These are phyloP conservation scores for Picochlorum sp. DNA, from an alignment of 139 green algal species.

Conservation along the genomic window DNA sequence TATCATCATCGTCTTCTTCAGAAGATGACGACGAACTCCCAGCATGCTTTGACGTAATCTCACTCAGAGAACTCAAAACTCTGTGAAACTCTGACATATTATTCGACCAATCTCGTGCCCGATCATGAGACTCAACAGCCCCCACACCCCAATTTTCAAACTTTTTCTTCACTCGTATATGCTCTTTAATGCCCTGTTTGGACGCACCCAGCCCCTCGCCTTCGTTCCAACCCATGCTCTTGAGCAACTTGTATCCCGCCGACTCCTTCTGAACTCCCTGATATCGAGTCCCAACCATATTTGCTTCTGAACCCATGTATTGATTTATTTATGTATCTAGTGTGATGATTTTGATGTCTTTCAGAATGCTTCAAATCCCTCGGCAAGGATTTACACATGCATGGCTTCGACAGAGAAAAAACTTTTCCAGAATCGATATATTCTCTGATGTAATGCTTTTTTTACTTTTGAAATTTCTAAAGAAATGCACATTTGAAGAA, in stretches of 20 bases:
- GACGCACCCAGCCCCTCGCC: constrained; percentile 70
- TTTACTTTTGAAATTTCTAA: no score
- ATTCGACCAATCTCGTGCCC: constrained; percentile 51
- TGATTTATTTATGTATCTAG: no score
- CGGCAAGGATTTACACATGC: no score
- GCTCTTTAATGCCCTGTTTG: constrained; percentile 74
- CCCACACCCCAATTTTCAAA: constrained; percentile 70
- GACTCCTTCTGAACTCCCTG: constrained; percentile 66
- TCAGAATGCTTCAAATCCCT: no score
- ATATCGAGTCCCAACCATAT: constrained; percentile 17
- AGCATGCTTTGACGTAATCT: constrained; percentile 38
- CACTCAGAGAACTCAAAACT: constrained; percentile 57
- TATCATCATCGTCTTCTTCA: constrained; percentile 7
- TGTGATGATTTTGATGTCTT: no score
- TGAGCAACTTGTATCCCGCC: constrained; percentile 61
- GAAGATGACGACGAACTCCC: constrained; percentile 11
- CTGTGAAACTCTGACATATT: constrained; percentile 65
- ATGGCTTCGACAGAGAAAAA: no score
- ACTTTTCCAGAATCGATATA: no score
- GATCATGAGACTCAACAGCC: constrained; percentile 39
- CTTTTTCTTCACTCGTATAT: constrained; percentile 81
- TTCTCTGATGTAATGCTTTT: no score
- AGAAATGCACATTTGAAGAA: no score
- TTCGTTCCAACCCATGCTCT: constrained; percentile 72
- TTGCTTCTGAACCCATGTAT: no score